A percentile compares a stretch with the other conserved stretches of the same genome.
Evolutionary conservation across 179 eudicot species (phyloP).

Genomic region (Silene coronaria): DNA sequence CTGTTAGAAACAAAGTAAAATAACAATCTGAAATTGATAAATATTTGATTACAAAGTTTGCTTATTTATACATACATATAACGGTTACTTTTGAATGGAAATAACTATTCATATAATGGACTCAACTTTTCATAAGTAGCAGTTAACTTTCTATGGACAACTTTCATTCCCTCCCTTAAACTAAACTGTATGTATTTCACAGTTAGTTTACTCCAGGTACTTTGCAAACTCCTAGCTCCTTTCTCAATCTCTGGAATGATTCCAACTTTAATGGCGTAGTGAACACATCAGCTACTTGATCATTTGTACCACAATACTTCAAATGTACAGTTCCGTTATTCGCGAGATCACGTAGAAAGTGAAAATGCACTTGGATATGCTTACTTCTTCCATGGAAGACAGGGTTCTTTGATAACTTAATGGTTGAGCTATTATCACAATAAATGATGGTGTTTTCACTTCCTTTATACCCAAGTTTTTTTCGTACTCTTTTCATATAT

Average conservation of each 20-base stretch:
- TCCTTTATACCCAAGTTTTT: background rate
- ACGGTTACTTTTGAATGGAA: background rate
- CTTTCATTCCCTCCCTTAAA: no score
- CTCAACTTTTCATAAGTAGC: background rate
- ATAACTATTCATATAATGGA: background rate
- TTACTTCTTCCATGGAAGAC: background rate
- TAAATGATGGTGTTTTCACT: background rate
- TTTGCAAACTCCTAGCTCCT: background rate
- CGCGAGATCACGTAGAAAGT: background rate
- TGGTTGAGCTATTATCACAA: background rate
- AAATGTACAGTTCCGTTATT: background rate
- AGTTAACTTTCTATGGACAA: background rate
- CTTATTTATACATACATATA: background rate
- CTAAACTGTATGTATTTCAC: background rate
- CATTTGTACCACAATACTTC: background rate
- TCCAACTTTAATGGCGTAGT: background rate
- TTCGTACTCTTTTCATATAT: background rate
- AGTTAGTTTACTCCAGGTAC: background rate
- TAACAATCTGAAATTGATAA: background rate
- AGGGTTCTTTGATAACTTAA: background rate
- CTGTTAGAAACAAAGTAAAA: background rate
- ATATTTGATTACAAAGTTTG: background rate
- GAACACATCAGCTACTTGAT: slow-evolving; percentile 1
- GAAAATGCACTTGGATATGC: background rate
- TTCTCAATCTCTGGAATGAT: background rate